Evolutionary conservation across 1,284 basidiomycete genomes (phyloP), one percentile per base, ranked within the genome.

Genomic region (Fomitopsis pinicola): DNA sequence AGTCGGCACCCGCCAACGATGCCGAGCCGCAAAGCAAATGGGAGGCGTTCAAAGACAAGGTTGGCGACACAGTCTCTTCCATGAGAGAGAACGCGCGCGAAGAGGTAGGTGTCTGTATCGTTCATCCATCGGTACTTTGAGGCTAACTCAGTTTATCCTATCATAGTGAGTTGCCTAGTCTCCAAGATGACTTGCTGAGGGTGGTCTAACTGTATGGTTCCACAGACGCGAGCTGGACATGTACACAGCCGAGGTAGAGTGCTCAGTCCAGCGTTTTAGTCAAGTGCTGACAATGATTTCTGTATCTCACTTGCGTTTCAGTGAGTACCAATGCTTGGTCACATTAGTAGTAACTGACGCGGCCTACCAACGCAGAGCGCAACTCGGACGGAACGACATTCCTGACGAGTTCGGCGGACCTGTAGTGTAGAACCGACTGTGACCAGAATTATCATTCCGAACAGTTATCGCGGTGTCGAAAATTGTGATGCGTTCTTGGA

Each of bases 341-440:
- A 22, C 22, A 9, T 22, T 14, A 10, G 42, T 17, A 6, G 2
- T 15, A 7, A 22, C 9, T 45, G 7, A 30, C 8, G 14, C 14
- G 48, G 26, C 26, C 28, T 30, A 15, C 15, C 6, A 7, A 30
- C 9, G n/a, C 52, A 54, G 52, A 54, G 52, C 52, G 52, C 28
- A 54, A 54, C 35, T 38, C 52, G 52, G 58, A 30, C 50, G 26
- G n/a, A 48, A 59, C 45, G 52, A 59, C 19, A 28, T 59, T 28
- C 58, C 58, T 44, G 58, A 55, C 35, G 58, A 59, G 42, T 59
- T 59, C 52, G 58, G 58, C 26, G 58, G 58, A 33, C 58, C 58
- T 38, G 58, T 59, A 33, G 28, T 53, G 5, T 59, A 33, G 35
- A 40, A 10, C 35, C 35, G 35, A 22, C 22, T 22, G 22, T 22